Evolutionary conservation across 768 basidiomycete genomes (phyloP).

Genomic region (Chalciporus pseudorubinellus): DNA sequence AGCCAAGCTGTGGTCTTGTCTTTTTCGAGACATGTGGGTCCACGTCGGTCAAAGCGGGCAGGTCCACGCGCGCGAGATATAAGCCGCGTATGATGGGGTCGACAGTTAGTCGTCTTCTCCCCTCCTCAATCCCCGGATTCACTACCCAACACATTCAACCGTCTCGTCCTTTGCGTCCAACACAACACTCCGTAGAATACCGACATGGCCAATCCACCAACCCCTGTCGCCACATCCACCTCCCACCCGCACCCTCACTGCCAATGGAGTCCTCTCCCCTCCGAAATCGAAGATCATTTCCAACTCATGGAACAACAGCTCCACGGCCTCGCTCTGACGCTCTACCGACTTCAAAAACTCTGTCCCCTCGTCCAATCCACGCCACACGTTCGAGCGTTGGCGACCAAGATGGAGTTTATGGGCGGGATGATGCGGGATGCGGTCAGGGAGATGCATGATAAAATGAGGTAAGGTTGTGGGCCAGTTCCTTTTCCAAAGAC

Average conservation of each 20-base stretch:
- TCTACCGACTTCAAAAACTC: neutral
- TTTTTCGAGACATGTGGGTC: neutral
- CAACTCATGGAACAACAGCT: neutral
- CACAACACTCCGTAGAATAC: too few relatives aligned
- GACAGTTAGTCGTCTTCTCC: neutral
- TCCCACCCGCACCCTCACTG: neutral
- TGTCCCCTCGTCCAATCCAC: conserved; percentile 2
- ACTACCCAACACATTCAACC: too few relatives aligned
- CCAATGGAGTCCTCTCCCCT: neutral
- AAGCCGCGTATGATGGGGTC: neutral
- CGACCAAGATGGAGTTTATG: neutral
- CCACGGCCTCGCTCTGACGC: neutral
- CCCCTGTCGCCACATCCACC: neutral
- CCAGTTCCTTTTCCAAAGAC: too few relatives aligned
- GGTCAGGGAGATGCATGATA: neutral
- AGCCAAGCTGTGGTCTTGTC: neutral
- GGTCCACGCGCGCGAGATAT: neutral
- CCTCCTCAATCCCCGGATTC: neutral
- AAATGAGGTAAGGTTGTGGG: neutral
- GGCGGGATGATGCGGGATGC: neutral
- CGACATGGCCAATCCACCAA: neutral
- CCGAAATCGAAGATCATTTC: conserved; percentile 3
- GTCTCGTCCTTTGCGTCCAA: too few relatives aligned
- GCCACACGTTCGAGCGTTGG: neutral
- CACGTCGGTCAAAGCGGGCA: neutral